Base-by-base conservation (phyloP, 345 rosid species). In the Aegle marmelos region DNA sequence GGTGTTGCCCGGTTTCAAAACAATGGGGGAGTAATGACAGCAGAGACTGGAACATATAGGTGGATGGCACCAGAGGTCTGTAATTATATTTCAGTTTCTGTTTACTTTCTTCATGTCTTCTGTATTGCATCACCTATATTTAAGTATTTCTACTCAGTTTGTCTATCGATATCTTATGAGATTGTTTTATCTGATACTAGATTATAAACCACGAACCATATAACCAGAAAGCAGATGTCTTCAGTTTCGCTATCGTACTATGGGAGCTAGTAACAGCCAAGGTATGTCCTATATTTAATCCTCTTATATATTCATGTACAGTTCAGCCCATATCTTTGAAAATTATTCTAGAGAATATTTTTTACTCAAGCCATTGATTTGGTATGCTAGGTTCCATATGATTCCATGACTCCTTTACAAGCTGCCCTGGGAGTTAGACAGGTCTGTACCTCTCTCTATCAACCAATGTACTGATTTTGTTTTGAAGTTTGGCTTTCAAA, bases 61-160 rank as follows among this genome's bases (percentile, higher is more conserved):
- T 92, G 94, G 97, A 90, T 92, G 97, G 97, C 97, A 57, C 94
- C 97, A 48, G 97, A 92, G 92, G 93, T 92, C 50, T 75, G 87
- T 54, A 85, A n/a, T 60, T 48, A 45, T 36, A 21, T 60, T 54
- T 5, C 22, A 53, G 57, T 54, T 10, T 78, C 19, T 60, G 30
- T 48, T 21, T 60, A 62, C 65, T 41, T 50, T 79, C 37, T 31
- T 31, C 19, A 21, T 25, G 1, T 48, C 22, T 56, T 31, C 3
- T 72, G 10, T 37, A 3, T 33, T 53, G 30, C 16, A 8, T 56
- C 39, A 25, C 9, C 10, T 36, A 27, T 31, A 17, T 25, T 54
- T 34, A 16, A 53, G 2, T 66, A 13, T 34, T 33, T 25, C 41
- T 30, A 25, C 24, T 14, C 22, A 45, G 19, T 36, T 33, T 30